Conservation (phyloP, 768 basidiomycete genomes). For the Calocera cornea region DNA sequence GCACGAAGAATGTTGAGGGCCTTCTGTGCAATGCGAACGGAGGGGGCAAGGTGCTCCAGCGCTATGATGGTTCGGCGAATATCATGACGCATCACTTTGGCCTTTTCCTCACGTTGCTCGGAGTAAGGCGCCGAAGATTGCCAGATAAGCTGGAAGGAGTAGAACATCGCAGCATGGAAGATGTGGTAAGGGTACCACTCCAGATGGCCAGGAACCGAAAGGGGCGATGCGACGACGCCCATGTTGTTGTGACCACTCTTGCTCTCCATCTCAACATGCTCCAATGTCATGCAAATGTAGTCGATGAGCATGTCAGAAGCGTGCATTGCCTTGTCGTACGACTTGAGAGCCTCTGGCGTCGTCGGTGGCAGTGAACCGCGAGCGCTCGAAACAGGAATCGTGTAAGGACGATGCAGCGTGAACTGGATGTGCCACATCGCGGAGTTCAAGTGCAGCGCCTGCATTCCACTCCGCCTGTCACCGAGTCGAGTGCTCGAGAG, state of each 20-base stretch:
- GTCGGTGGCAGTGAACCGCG: neutral
- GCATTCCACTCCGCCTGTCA: constrained; percentile 58
- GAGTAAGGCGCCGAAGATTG: constrained; percentile 31
- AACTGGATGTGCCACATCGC: constrained; percentile 75
- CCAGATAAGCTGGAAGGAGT: constrained; percentile 75
- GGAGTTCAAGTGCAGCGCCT: constrained; percentile 66
- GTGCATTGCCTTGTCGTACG: constrained; percentile 55
- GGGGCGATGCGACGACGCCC: constrained; percentile 43
- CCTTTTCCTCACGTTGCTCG: constrained; percentile 50
- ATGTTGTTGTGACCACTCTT: constrained; percentile 69
- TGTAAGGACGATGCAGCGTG: constrained; percentile 69
- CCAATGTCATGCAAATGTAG: neutral
- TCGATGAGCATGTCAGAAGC: constrained; percentile 65
- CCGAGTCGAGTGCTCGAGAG: constrained; percentile 47
- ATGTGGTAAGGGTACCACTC: constrained; percentile 73
- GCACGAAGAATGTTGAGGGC: constrained; percentile 56
- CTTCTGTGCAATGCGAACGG: constrained; percentile 58
- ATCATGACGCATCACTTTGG: constrained; percentile 58
- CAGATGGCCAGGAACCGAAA: constrained; percentile 70
- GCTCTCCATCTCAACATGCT: constrained; percentile 39
- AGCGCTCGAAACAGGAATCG: constrained; percentile 26
- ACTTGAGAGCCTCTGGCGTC: constrained; percentile 14
- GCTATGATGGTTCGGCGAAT: constrained; percentile 55
- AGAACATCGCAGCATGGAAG: constrained; percentile 80
- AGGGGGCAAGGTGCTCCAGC: constrained; percentile 44